These are phyloP conservation scores for Lentinula novae-zelandiae DNA, from an alignment of 1,284 basidiomycete genomes.

Conservation along the genomic window DNA sequence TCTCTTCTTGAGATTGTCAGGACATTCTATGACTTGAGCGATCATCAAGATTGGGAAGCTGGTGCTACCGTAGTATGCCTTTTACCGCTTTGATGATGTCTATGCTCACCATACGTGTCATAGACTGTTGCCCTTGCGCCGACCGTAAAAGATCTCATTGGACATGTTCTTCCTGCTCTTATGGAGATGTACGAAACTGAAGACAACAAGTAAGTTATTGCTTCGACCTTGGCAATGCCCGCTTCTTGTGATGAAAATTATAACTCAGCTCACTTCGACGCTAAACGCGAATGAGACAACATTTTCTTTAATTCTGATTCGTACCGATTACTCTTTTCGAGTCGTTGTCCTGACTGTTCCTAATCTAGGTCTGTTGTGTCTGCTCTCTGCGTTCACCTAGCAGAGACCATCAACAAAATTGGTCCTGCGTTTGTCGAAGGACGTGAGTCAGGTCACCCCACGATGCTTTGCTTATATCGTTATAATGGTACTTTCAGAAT, in stretches of 20 bases:
- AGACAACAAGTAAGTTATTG: slow-evolving; percentile 89
- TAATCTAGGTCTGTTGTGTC: slow-evolving; percentile 80
- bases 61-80: slow-evolving; percentile 61
- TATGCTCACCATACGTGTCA: slow-evolving; percentile 13
- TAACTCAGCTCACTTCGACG: slow-evolving; percentile 89
- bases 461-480: slow-evolving; percentile 9
- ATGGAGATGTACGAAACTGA: slow-evolving; percentile 92
- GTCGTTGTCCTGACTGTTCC: slow-evolving; percentile 19
- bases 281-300: slow-evolving; percentile 59
- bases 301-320: slow-evolving; percentile 17
- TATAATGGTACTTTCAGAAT: slow-evolving; percentile 42
- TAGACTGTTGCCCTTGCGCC: slow-evolving; percentile 60
- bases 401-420: slow-evolving; percentile 88
- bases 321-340: slow-evolving; percentile 8
- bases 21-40: slow-evolving; percentile 89
- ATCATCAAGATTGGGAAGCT: slow-evolving; percentile 79
- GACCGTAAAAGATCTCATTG: slow-evolving; percentile 82
- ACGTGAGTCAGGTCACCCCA: slow-evolving; percentile 39
- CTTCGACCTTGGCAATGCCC: slow-evolving; percentile 3
- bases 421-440: slow-evolving; percentile 82
- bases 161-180: slow-evolving; percentile 72
- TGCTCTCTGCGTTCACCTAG: slow-evolving; percentile 81
- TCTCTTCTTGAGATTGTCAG: slow-evolving; percentile 89
- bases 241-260: slow-evolving; percentile 51
- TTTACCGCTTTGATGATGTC: background rate